Percentiles rank a stretch among this genome's conserved stretches.
These are phyloP conservation scores for Xylariaceae sp. DNA, from an alignment of 2,329 filamentous ascomycete genomes.

Conservation along the genomic window DNA sequence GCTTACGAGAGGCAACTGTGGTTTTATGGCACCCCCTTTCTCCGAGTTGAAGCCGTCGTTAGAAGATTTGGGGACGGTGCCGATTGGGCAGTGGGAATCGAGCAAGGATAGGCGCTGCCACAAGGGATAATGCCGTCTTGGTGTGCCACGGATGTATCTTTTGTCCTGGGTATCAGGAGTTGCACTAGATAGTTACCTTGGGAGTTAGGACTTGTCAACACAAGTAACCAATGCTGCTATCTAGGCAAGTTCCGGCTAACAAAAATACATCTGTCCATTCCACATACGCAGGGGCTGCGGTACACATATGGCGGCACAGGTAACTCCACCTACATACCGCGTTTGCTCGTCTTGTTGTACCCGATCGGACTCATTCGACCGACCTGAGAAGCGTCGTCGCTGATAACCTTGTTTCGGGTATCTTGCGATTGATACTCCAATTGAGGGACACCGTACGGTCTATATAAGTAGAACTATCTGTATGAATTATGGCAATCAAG, in stretches of 20 bases:
- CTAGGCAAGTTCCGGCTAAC: too few species aligned
- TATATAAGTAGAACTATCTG: background rate
- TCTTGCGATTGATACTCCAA: background rate
- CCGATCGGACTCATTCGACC: background rate
- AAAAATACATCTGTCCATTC: background rate
- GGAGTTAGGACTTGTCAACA: constrained; percentile 15
- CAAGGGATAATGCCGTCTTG: constrained; percentile 14
- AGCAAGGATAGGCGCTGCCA: constrained; percentile 20
- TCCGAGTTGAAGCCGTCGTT: constrained; percentile 23
- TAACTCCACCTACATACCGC: background rate
- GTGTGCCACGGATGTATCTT: constrained; percentile 9
- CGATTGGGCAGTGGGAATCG: constrained; percentile 22
- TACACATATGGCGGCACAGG: background rate
- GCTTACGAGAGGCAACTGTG: constrained; percentile 9
- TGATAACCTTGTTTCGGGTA: background rate
- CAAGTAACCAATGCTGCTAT: too few species aligned
- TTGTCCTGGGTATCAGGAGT: background rate
- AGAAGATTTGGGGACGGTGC: constrained; percentile 14
- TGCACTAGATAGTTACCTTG: too few species aligned
- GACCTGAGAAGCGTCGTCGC: too few species aligned
- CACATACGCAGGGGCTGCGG: background rate
- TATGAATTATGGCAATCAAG: too few species aligned
- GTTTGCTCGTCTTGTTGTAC: background rate
- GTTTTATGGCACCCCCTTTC: constrained; percentile 29
- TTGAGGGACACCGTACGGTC: background rate